A percentile compares a stretch with the other conserved stretches of the same genome.
Conservation (phyloP, 768 basidiomycete species). For the Sarcomyxa edulis region DNA sequence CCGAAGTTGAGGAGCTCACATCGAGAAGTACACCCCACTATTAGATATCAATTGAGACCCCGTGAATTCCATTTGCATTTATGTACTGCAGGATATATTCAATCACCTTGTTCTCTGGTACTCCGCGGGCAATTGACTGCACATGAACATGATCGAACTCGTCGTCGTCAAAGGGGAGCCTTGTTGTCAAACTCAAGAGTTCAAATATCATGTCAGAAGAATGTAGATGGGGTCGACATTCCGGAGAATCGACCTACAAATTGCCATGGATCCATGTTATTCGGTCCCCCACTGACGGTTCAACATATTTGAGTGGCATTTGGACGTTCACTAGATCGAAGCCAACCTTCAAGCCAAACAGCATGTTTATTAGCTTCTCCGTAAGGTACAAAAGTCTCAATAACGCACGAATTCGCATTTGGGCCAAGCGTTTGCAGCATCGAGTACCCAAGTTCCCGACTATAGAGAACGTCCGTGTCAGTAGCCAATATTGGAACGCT, state of each 20-base stretch:
- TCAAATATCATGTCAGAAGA: too few species aligned
- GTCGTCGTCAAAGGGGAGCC: constrained; percentile 76
- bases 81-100: constrained; percentile 1
- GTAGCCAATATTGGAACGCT: too few species aligned
- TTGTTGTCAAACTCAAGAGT: constrained; percentile 57
- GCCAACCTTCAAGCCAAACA: constrained; percentile 59
- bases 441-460: constrained; percentile 69
- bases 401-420: constrained; percentile 54
- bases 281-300: constrained; percentile 45
- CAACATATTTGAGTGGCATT: constrained; percentile 48
- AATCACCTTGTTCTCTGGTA: constrained; percentile 72
- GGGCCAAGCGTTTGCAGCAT: constrained; percentile 69
- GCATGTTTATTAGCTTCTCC: too few species aligned
- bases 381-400: neutral
- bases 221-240: constrained; percentile 2
- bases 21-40: constrained; percentile 70
- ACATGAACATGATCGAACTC: constrained; percentile 82
- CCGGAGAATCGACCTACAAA: constrained; percentile 40
- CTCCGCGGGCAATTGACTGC: constrained; percentile 54
- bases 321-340: constrained; percentile 78
- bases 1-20: constrained; percentile 7
- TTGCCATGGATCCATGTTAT: constrained; percentile 75
- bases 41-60: too few species aligned
- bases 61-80: constrained; percentile 4
- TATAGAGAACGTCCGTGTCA: too few species aligned